Percentiles rank a stretch among this genome's conserved stretches.
Evolutionary conservation across 371 early-diverging fungal genomes (phyloP).

Genomic region (Mucor circinelloides): DNA sequence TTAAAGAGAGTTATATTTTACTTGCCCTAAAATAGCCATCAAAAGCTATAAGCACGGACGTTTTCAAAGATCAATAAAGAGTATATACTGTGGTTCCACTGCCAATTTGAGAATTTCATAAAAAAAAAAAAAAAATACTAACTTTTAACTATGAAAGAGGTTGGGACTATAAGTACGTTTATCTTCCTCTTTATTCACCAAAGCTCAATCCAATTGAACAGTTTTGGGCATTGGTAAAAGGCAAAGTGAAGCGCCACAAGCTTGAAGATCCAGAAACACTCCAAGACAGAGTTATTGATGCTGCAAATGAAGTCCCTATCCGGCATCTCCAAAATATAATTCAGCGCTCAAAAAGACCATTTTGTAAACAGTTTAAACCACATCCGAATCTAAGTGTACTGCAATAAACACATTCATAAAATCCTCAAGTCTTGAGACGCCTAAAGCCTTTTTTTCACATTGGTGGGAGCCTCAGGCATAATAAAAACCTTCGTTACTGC

Average conservation of each 20-base stretch:
- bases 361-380: conserved; percentile 16
- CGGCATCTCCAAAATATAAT: conserved; percentile 13
- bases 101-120: neutral
- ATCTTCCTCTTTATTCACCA: conserved; percentile 1
- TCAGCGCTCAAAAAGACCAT: conserved; percentile 16
- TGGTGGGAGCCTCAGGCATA: neutral
- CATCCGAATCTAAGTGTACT: neutral
- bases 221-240: conserved; percentile 13
- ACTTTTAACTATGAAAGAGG: neutral
- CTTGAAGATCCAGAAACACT: conserved; percentile 12
- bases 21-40: too few species aligned
- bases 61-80: too few species aligned
- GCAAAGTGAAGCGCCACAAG: conserved; percentile 12
- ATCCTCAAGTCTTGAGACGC: neutral
- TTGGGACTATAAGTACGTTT: neutral
- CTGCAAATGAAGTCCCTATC: conserved; percentile 15
- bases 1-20: too few species aligned
- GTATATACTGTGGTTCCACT: conserved; percentile 20
- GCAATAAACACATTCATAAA: neutral
- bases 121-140: too few species aligned
- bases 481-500: neutral
- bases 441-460: neutral
- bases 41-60: too few species aligned
- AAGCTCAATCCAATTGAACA: conserved; percentile 9
- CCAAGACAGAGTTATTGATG: conserved; percentile 10